Evolutionary conservation across 768 basidiomycete species (phyloP), one percentile per base, ranked within the genome.

Genomic region (Hysterangium stoloniferum): DNA sequence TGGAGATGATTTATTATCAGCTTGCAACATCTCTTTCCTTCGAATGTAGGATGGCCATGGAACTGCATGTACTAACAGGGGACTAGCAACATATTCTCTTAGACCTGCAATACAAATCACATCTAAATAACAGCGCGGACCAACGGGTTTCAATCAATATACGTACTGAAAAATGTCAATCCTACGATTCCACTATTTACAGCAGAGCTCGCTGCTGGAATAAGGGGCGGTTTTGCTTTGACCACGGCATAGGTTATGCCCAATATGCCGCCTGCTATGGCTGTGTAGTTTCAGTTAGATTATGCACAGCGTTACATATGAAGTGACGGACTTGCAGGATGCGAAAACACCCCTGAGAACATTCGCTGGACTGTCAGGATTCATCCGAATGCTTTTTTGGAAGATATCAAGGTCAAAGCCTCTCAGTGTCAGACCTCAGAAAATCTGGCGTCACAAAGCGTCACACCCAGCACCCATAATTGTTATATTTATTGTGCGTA

Each of bases 291-390:
- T 4, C 35, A 41, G 35, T 54, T 61, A 55, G 60, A 59, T 62
- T 53, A 57, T 59, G 64, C 52, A 66, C 60, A 56, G 43, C 51
- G 31, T 45, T 28, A 13, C 31, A 48, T 42, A 32, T 52, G 40
- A 53, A 32, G 69, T 72, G 66, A 84, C 82, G 79, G 79, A 87
- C 86, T 84, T 76, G 85, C 86, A 88, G 81, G 82, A 79, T 67
- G 75, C 64, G 54, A 76, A 59, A 24, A 82, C 78, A 51, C 83
- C 82, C 51, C 75, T 68, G 25, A 73, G 69, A 38, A 87, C 70
- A 24, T 73, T 78, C 52, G 19, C 29, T 13, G 48, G 37, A 22
- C 37, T 28, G 6, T 50, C 48, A 7, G 48, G 37, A 13, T 50
- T 38, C 48, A 50, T 40, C 6, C 25, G n/a, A n/a, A n/a, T n/a